Base-by-base conservation (phyloP, 768 basidiomycete genomes). In the Leccinum incarnatum region DNA sequence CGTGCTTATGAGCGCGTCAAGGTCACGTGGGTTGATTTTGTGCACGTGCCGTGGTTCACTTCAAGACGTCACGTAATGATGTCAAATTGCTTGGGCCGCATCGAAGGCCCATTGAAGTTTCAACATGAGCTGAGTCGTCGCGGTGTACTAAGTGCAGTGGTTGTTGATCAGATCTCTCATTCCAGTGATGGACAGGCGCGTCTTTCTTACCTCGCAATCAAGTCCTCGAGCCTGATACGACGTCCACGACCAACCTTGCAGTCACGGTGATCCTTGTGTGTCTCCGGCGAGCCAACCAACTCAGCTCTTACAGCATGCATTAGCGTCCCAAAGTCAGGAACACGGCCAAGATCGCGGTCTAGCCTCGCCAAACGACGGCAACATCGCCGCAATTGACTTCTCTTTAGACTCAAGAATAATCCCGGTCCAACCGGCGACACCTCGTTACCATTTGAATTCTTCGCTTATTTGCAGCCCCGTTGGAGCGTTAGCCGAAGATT, bases 401-500 rank as follows among this genome's bases (percentile, higher is more conserved):
- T 80, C 80, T 4, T 65, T 72, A 32, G 77, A 79, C 63, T 82
- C 79, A 11, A 77, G 72, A 34, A 71, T 64, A 72, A 74, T 60
- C 68, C 78, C 51, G 65, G 58, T 68, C 19, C 61, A 59, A 59
- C 69, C 67, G 62, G 69, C 73, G 37, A 67, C 75, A 40, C 79
- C 82, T 29, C 77, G 75, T 56, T 86, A 87, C 70, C 79, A 83
- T 65, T 78, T 84, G 59, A 61, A 67, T 5, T 75, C 51, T 55
- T 56, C 62, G 10, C 36, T 51, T 37, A 46, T 50, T 19, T 53
- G 57, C 30, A 60, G 56, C 42, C 55, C 55, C 5, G 55, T 62
- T 23, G 51, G 74, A 17, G 68, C 51, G 17, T 56, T 72, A 45
- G 71, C 71, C 34, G 77, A 75, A 55, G 78, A 79, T 23, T 83